Evolutionary conservation across 257 asterid species (phyloP).

Genomic region (Ajuga chamaepitys): DNA sequence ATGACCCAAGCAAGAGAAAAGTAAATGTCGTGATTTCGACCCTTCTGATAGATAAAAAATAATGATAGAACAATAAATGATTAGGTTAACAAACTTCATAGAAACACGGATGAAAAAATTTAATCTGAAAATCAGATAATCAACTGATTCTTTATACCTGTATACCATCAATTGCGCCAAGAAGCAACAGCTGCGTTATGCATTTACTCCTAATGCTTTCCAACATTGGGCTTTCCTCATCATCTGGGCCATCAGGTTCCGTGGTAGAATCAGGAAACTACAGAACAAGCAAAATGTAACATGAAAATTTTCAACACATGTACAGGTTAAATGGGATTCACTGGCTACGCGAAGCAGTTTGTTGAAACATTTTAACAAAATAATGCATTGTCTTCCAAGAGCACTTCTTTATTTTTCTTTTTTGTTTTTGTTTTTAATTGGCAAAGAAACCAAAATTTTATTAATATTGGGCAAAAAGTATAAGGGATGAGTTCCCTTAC

Average conservation of each 20-base stretch:
- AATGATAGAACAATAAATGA: not conserved
- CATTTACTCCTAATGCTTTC: conserved; percentile 86
- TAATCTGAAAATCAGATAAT: not conserved
- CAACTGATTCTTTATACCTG: conserved; percentile 49
- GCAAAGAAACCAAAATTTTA: too few species aligned
- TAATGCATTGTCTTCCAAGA: not conserved
- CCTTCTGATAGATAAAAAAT: not conserved
- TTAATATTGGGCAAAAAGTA: too few species aligned
- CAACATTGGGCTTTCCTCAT: conserved; percentile 61
- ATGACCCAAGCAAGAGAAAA: conserved; percentile 1
- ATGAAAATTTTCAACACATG: conserved; percentile 2
- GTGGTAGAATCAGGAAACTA: conserved; percentile 47
- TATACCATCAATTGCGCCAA: conserved; percentile 86
- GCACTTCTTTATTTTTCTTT: not conserved
- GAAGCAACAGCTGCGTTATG: conserved; percentile 86
- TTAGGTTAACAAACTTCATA: conserved; percentile 1
- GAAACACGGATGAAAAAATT: not conserved
- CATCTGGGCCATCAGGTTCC: conserved; percentile 51
- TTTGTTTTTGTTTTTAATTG: too few species aligned
- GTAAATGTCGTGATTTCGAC: not conserved
- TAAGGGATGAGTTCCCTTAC: too few species aligned
- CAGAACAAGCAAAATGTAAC: conserved; percentile 15
- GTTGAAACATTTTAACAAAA: not conserved
- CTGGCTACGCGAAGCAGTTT: too few species aligned
- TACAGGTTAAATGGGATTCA: conserved; percentile 1